These are phyloP conservation scores for Corylus heterophylla DNA, from an alignment of 306 rosid genomes.

Conservation along the genomic window DNA sequence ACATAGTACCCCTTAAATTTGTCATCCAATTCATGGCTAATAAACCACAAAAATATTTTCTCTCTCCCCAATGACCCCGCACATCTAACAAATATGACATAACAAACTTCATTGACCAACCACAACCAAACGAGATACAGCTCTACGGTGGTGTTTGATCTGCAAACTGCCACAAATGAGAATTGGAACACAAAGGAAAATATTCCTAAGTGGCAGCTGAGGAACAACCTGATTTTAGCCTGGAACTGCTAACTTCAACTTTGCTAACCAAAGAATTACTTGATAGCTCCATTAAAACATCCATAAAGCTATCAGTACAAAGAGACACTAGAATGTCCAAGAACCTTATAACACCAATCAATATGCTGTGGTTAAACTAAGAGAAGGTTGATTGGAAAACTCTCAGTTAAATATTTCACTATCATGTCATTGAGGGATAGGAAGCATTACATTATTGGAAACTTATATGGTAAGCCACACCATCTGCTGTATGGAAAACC, in stretches of 20 bases:
- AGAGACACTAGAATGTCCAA: not conserved
- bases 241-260: not conserved
- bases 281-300: not conserved
- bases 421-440: not conserved
- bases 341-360: not conserved
- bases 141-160: slow-evolving; percentile 9
- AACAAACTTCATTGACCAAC: slow-evolving; percentile 6
- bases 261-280: not conserved
- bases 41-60: slow-evolving; percentile 7
- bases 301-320: not conserved
- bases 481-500: not conserved
- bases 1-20: not conserved
- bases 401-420: not conserved
- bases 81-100: not conserved
- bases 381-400: not conserved
- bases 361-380: not conserved
- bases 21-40: slow-evolving; percentile 8
- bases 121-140: slow-evolving; percentile 2
- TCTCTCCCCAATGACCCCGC: not conserved
- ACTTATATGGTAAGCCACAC: not conserved
- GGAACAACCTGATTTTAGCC: slow-evolving; percentile 4
- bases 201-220: not conserved
- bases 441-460: not conserved
- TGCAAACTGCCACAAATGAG: slow-evolving; percentile 1
- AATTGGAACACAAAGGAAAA: not conserved